Evolutionary conservation across 176 grass and related monocot species (phyloP), one percentile per base, ranked within the genome.

Genomic region (Cymbopogon citratus): DNA sequence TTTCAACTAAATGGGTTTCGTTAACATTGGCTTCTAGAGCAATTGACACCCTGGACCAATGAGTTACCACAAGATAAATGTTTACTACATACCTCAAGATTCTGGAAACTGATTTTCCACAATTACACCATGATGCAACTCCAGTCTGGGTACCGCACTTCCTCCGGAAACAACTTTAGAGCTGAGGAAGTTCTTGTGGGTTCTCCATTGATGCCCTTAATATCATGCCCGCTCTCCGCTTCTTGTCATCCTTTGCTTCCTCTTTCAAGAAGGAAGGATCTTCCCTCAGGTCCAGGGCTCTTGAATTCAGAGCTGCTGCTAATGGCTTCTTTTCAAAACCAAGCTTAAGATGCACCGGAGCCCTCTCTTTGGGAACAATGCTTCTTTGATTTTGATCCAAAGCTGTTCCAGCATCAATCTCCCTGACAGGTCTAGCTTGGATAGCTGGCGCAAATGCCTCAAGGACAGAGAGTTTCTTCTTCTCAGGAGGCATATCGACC

Each of bases 211-310:
- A 86, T 84, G 84, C 87, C 75, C 89, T 94, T 7, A 97, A 71
- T 91, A 93, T 93, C 78, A 97, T 78, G 41, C 92, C 91, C 5
- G 94, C 91, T 72, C 89, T 93, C 46, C 78, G 85, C 84, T 97
- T 97, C 79, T 75, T 79, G 25, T 91, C 87, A 86, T 93, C 91
- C 81, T 89, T 97, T 63, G 75, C 71, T 86, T 93, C 89, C 83
- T 97, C 89, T 76, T 80, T 93, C 80, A 90, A 52, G 66, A 88
- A 89, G 1, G 73, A 82, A 0, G 84, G 90, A 86, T 91, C 94
- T 24, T 91, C 89, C 74, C 89, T 85, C 29, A 77, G 24, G 87
- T 85, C 83, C 84, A 81, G n/a, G 51, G 81, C 9, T 65, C 83
- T 80, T 36, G 79, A 84, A 65, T 66, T 75, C 69, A 85, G 64